Evolutionary conservation across 768 basidiomycete genomes (phyloP).

Genomic region (Punctularia strigosozonata): DNA sequence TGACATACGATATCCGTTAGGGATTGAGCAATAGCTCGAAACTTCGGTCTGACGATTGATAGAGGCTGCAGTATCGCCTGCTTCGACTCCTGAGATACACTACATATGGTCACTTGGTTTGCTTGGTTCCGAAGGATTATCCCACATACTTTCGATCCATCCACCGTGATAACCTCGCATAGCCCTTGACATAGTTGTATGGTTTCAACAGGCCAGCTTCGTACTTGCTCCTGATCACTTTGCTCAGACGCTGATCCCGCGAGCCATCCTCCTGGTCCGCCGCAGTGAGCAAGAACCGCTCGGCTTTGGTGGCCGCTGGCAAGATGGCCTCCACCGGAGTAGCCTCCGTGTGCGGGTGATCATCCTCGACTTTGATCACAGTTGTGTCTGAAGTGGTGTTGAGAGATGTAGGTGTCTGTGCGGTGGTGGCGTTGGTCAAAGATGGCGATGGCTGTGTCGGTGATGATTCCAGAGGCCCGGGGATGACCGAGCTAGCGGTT

Average conservation of each 20-base stretch:
- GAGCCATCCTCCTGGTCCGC: constrained; percentile 91
- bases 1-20: constrained; percentile 62
- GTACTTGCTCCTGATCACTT: constrained; percentile 93
- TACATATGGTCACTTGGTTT: constrained; percentile 16
- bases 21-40: constrained; percentile 77
- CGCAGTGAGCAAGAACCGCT: constrained; percentile 83
- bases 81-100: constrained; percentile 83
- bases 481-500: no score
- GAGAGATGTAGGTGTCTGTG: no score
- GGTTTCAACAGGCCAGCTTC: constrained; percentile 92
- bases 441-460: not conserved
- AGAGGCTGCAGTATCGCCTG: constrained; percentile 87
- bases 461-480: constrained; percentile 6
- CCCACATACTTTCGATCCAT: constrained; percentile 78
- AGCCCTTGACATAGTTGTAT: constrained; percentile 95
- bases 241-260: constrained; percentile 77
- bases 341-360: constrained; percentile 17
- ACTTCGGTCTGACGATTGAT: constrained; percentile 75
- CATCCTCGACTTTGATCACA: no score
- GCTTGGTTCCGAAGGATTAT: not conserved
- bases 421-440: not conserved
- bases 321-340: constrained; percentile 45
- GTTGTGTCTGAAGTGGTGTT: no score
- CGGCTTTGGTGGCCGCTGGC: constrained; percentile 69
- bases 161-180: constrained; percentile 83